phyloP scores from a whole-genome alignment of 2,329 filamentous ascomycete species.

The Aspergillus sp. region DNA sequence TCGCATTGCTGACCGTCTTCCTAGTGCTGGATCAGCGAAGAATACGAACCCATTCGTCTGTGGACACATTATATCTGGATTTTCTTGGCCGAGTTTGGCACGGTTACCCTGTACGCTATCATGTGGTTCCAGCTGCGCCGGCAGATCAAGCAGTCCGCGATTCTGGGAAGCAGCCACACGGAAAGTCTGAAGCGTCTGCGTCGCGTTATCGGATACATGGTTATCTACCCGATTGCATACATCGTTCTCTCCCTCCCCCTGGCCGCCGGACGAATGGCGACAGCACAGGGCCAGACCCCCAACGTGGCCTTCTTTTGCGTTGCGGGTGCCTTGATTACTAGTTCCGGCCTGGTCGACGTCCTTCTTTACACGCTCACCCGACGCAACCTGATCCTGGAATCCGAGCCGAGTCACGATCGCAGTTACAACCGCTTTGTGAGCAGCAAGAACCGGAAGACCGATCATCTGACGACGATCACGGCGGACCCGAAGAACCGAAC shows the following conservation, averaged over 20 bases:
- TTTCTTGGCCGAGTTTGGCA: constrained; percentile 54
- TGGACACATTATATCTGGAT: constrained; percentile 58
- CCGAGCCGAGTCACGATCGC: constrained; percentile 43
- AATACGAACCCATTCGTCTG: constrained; percentile 47
- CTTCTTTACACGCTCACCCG: constrained; percentile 59
- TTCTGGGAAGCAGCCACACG: constrained; percentile 35
- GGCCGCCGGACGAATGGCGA: constrained; percentile 50
- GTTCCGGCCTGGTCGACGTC: constrained; percentile 60
- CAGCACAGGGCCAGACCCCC: constrained; percentile 33
- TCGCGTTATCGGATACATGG: constrained; percentile 49
- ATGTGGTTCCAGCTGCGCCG: constrained; percentile 51
- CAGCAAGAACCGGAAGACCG: constrained; percentile 25
- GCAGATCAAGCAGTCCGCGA: constrained; percentile 41
- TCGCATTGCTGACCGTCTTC: constrained; percentile 2
- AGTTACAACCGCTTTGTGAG: constrained; percentile 33
- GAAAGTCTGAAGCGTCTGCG: constrained; percentile 40
- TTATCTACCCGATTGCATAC: constrained; percentile 54
- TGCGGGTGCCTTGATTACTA: constrained; percentile 57
- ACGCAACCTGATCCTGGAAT: constrained; percentile 54
- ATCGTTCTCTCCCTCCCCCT: constrained; percentile 64
- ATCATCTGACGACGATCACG: constrained; percentile 32
- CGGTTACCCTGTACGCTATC: constrained; percentile 49
- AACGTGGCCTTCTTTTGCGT: constrained; percentile 49
- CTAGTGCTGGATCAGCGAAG: constrained; percentile 38
- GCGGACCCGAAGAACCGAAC: constrained; percentile 25